Conservation (phyloP, 2,329 filamentous ascomycete species). For the Verticillium nubilum region DNA sequence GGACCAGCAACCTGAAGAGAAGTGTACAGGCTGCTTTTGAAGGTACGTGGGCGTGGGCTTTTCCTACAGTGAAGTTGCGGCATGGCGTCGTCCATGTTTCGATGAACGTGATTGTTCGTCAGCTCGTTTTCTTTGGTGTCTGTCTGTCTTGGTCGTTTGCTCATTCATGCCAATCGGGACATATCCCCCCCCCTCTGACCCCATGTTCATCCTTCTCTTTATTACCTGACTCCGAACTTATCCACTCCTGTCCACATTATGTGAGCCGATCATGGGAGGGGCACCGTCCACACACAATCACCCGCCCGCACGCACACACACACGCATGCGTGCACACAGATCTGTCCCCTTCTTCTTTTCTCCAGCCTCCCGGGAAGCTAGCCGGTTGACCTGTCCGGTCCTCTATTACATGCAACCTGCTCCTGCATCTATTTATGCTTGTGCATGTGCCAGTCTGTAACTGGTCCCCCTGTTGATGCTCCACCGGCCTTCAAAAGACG, state of each 20-base stretch:
- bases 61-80: slow-evolving; percentile 5
- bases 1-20: slow-evolving; percentile 44
- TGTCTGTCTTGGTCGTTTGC: slow-evolving; percentile 12
- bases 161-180: not conserved
- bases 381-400: not conserved
- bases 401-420: not conserved
- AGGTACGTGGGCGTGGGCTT: slow-evolving; percentile 34
- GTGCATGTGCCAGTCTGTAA: not conserved
- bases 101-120: not conserved
- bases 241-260: not conserved
- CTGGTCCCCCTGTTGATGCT: not conserved
- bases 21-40: slow-evolving; percentile 57
- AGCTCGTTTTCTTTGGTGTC: slow-evolving; percentile 4
- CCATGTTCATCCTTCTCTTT: slow-evolving; percentile 5
- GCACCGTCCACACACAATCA: not conserved
- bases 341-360: not conserved
- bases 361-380: not conserved
- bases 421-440: not conserved
- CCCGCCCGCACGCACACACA: not conserved
- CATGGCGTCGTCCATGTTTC: not conserved
- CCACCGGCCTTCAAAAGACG: not conserved
- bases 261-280: not conserved
- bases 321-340: not conserved
- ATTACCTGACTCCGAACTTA: slow-evolving; percentile 4
- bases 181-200: not conserved